Conservation (phyloP, 106 monocot species). For the Narthecium ossifragum region DNA sequence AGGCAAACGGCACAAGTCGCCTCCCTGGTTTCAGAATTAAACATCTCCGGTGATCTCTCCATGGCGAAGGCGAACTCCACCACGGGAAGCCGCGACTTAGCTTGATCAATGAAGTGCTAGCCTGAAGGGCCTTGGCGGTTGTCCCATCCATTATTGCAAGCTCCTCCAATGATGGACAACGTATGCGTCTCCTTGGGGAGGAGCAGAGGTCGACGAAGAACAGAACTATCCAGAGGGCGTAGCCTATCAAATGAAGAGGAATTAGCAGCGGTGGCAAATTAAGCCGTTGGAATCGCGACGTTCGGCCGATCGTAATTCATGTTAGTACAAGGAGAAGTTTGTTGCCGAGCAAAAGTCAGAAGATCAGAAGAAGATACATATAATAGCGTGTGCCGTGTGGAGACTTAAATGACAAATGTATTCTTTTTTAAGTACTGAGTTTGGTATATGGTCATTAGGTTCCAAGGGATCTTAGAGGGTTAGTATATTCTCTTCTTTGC, state of each 20-base stretch:
- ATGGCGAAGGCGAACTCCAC: conserved; percentile 8
- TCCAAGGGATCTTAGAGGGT: too few species aligned
- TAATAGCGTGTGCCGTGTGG: too few species aligned
- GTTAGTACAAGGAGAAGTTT: too few species aligned
- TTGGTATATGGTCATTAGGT: too few species aligned
- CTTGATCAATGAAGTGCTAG: conserved; percentile 2
- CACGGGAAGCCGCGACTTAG: conserved; percentile 18
- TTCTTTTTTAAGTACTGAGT: too few species aligned
- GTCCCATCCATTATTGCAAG: not conserved
- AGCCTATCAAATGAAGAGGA: conserved; percentile 6
- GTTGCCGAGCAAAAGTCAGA: too few species aligned
- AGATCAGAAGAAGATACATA: too few species aligned
- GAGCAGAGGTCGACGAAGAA: conserved; percentile 6
- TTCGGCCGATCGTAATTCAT: conserved; percentile 3
- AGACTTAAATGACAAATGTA: too few species aligned
- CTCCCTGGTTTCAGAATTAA: not conserved
- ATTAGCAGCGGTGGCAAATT: conserved; percentile 10
- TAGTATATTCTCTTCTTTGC: too few species aligned
- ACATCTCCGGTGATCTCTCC: not conserved
- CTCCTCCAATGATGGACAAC: not conserved
- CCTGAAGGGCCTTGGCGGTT: too few species aligned
- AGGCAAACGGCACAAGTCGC: conserved; percentile 21
- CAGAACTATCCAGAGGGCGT: not conserved
- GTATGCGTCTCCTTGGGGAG: not conserved
- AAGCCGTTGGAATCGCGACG: conserved; percentile 8